phyloP scores from a whole-genome alignment of 2,329 filamentous ascomycete genomes.

The Trichoderma sp. region DNA sequence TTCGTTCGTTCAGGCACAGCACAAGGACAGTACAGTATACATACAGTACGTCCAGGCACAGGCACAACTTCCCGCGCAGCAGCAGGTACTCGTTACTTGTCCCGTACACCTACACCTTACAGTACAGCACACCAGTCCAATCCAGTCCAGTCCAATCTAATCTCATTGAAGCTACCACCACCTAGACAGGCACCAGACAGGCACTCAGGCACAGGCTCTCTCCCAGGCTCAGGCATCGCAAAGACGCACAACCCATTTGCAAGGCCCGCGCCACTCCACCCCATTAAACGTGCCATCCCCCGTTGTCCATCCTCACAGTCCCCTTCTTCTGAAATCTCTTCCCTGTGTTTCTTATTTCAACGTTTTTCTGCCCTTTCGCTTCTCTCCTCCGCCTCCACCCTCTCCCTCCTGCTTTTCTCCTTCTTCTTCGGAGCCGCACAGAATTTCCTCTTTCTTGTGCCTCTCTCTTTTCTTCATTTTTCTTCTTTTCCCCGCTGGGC shows the following conservation, averaged over 20 bases:
- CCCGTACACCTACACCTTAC: not conserved
- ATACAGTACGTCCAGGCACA: not conserved
- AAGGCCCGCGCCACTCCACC: constrained; percentile 23
- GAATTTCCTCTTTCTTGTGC: constrained; percentile 32
- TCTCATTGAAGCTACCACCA: not conserved
- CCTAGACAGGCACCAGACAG: not conserved
- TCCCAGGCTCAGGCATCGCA: not conserved
- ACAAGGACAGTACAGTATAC: not conserved
- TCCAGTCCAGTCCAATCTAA: not conserved
- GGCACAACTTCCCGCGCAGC: not conserved
- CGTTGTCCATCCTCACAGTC: constrained; percentile 30
- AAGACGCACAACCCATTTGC: not conserved
- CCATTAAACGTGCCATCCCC: constrained; percentile 38
- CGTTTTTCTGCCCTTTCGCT: constrained; percentile 28
- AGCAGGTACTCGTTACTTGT: not conserved
- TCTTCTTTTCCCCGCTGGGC: constrained; percentile 14
- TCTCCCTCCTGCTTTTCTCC: constrained; percentile 27
- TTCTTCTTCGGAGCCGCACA: constrained; percentile 25
- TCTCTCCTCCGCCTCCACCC: constrained; percentile 27
- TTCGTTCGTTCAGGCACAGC: not conserved
- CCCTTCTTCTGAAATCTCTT: constrained; percentile 33
- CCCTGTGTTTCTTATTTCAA: constrained; percentile 29
- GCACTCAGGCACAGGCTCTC: not conserved
- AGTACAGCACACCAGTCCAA: not conserved
- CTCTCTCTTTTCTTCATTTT: constrained; percentile 23